Conservation (phyloP, 306 rosid genomes). For the Pachyrhizus erosus region DNA sequence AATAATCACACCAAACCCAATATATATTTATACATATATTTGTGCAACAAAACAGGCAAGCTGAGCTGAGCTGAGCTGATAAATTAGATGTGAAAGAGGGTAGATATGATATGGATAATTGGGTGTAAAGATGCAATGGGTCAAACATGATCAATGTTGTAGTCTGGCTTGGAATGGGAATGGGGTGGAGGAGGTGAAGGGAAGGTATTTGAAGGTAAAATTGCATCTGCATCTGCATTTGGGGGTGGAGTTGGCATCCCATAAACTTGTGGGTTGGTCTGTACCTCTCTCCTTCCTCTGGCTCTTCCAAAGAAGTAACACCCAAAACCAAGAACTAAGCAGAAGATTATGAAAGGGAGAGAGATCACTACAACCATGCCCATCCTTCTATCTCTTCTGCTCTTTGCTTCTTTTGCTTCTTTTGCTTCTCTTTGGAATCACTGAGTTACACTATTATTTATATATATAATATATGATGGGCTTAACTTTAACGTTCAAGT, state of each 20-base stretch:
- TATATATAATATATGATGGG: no score
- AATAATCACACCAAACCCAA: no score
- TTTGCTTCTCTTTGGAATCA: no score
- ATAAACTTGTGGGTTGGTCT: conserved; percentile 67
- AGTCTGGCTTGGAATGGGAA: conserved; percentile 52
- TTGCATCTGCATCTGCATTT: conserved; percentile 37
- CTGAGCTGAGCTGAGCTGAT: no score
- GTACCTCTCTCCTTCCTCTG: conserved; percentile 68
- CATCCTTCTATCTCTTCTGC: no score
- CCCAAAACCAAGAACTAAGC: conserved; percentile 78
- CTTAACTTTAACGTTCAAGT: conserved; percentile 53
- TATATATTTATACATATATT: no score
- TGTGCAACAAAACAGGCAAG: no score
- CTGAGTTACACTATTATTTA: no score
- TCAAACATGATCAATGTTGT: conserved; percentile 58
- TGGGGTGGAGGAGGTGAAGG: conserved; percentile 48
- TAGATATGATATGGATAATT: no score
- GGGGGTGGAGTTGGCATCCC: conserved; percentile 85
- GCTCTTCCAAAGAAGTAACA: conserved; percentile 80
- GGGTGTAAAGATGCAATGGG: no score
- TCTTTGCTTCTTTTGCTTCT: no score
- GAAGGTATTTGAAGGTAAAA: not conserved
- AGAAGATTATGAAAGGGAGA: conserved; percentile 78
- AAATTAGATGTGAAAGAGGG: no score
- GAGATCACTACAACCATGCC: conserved; percentile 91